Base-by-base conservation (phyloP, 2,329 filamentous ascomycete genomes). In the Dactylonectria estremocensis region DNA sequence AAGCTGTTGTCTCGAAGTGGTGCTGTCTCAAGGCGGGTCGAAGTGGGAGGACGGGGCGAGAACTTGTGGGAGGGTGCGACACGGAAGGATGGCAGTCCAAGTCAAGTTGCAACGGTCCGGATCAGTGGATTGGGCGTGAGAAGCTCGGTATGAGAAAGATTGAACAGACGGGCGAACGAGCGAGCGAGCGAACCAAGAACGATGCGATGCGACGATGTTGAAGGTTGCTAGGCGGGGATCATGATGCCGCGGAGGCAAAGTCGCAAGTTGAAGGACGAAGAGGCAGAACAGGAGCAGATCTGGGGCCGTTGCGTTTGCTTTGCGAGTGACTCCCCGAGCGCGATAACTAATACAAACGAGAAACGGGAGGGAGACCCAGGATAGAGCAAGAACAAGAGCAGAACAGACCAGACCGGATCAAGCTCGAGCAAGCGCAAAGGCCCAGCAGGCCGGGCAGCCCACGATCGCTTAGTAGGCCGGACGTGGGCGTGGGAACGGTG, bases 391-490 rank as follows among this genome's bases (percentile, higher is more conserved):
- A 54, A 43, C 31, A 24, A 37, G 31, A 11, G 28, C 33, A 16
- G 24, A 50, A 3, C 48, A n/a, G 48, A 28, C 48, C 48, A 52
- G 58, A n/a, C 35, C 37, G 35, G 46, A 20, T 58, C 53, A 13
- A 40, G 56, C 60, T 59, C 68, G 58, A 43, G 48, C 24, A 7
- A 28, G 24, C 24, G 24, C 24, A 28, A 7, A 28, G 24, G 24
- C 24, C 24, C 24, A 28, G 24, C 24, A 28, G 60, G 68, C 64
- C 61, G 65, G 65, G 69, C 70, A 71, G 67, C 62, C 66, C 68
- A 69, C 64, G 69, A 75, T 75, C 61, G 69, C 73, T 75, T 71
- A 72, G 75, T 75, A 75, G 71, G 58, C 63, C 40, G 45, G 18
- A 40, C 49, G 46, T 37, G 24, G 24, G 14, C 40, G 40, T 43